Evolutionary conservation across 352 stramenopile genomes (phyloP).

Genomic region (Sclerospora graminicola): DNA sequence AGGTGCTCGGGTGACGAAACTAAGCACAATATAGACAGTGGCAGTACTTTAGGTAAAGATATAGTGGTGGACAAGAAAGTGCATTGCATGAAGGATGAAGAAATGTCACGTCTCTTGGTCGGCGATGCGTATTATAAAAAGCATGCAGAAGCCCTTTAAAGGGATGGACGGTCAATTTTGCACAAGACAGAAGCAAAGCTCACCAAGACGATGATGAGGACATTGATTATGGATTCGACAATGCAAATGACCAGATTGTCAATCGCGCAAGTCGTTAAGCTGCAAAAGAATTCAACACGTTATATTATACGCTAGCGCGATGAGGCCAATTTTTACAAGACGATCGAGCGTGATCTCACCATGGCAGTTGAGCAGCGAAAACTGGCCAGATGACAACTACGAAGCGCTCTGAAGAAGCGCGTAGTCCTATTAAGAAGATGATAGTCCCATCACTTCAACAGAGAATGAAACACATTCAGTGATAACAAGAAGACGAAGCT

Average conservation of each 20-base stretch:
- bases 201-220: slow-evolving; percentile 43
- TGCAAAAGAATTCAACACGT: slow-evolving; percentile 55
- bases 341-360: too few relatives aligned
- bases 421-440: slow-evolving; percentile 18
- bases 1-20: slow-evolving; percentile 14
- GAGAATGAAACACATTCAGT: too few relatives aligned
- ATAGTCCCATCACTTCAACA: slow-evolving; percentile 8
- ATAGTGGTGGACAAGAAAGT: slow-evolving; percentile 29
- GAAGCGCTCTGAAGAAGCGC: slow-evolving; percentile 6
- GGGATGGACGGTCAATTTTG: slow-evolving; percentile 8
- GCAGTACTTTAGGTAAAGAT: too few relatives aligned
- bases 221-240: too few relatives aligned
- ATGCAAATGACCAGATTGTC: slow-evolving; percentile 66
- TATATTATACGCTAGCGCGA: slow-evolving; percentile 73
- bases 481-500: too few relatives aligned
- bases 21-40: slow-evolving; percentile 25
- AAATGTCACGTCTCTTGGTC: slow-evolving; percentile 64
- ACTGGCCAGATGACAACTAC: slow-evolving; percentile 3
- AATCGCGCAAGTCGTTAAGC: slow-evolving; percentile 63
- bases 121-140: too few relatives aligned
- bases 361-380: slow-evolving; percentile 32
- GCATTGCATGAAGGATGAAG: slow-evolving; percentile 60
- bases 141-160: slow-evolving; percentile 30
- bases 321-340: slow-evolving; percentile 55
- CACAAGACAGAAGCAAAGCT: slow-evolving; percentile 10